phyloP scores from a whole-genome alignment of 129 eudicot species.

The Calendula officinalis region DNA sequence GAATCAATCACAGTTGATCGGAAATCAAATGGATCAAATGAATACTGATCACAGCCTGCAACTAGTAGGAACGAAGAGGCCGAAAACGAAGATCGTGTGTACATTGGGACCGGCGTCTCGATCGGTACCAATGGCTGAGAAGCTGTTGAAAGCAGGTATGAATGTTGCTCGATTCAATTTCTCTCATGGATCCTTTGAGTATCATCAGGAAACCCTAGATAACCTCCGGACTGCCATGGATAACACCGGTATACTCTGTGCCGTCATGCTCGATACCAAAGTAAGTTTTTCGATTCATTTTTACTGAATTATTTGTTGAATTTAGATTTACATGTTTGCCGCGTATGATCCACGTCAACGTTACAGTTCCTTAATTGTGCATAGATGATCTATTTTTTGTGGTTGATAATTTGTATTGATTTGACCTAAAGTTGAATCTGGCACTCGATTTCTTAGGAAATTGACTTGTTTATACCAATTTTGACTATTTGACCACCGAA shows the following conservation, averaged over 20 bases:
- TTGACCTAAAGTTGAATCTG: neutral
- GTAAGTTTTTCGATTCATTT: conserved; percentile 16
- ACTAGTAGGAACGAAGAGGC: conserved; percentile 36
- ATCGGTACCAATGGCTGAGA: conserved; percentile 55
- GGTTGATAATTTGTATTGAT: neutral
- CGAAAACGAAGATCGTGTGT: conserved; percentile 74
- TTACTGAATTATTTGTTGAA: neutral
- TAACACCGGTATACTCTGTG: conserved; percentile 56
- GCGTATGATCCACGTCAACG: neutral
- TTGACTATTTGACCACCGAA: no score
- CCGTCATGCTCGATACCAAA: conserved; percentile 75
- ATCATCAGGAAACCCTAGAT: conserved; percentile 66
- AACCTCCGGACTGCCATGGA: conserved; percentile 56
- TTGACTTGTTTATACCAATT: no score
- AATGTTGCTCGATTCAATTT: conserved; percentile 73
- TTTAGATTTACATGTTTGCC: neutral
- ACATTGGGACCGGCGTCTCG: conserved; percentile 69
- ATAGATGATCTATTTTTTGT: neutral
- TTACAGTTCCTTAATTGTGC: neutral
- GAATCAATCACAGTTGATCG: neutral
- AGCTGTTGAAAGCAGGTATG: conserved; percentile 64
- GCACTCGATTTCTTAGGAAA: no score
- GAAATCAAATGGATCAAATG: conserved; percentile 31
- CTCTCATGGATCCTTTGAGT: conserved; percentile 65
- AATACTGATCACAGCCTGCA: conserved; percentile 26